phyloP scores from a whole-genome alignment of 371 early-diverging fungal genomes.

The Smittium culicis region DNA sequence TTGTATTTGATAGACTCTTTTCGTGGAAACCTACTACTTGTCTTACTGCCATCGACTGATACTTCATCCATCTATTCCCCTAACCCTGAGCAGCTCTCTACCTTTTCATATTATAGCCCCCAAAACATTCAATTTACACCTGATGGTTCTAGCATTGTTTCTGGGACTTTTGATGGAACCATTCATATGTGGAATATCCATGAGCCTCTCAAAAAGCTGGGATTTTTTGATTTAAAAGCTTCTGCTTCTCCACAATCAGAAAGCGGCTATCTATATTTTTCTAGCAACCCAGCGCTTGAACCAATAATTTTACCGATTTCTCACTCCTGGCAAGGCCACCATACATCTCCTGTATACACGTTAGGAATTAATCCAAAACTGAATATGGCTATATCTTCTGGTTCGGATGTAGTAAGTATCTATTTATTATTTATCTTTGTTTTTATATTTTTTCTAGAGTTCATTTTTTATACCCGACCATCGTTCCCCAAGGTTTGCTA shows the following conservation, averaged over 20 bases:
- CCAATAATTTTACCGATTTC: neutral
- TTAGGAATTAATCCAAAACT: constrained; percentile 4
- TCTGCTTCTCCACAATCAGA: neutral
- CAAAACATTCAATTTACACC: constrained; percentile 9
- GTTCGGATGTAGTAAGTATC: constrained; percentile 7
- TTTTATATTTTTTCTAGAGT: constrained; percentile 1
- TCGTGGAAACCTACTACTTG: constrained; percentile 1
- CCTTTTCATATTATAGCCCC: neutral
- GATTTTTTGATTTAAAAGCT: neutral
- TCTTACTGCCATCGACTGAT: neutral
- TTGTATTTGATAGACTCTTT: constrained; percentile 61
- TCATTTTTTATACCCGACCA: neutral
- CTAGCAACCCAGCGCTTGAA: neutral
- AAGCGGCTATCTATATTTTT: neutral
- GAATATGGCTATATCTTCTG: constrained; percentile 4
- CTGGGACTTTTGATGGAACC: neutral
- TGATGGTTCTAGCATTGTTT: neutral
- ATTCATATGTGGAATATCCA: constrained; percentile 4
- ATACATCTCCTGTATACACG: neutral
- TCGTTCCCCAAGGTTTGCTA: neutral
- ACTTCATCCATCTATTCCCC: neutral
- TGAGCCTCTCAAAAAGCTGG: neutral
- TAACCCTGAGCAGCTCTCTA: neutral
- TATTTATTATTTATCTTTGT: neutral
- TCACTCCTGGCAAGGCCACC: neutral